A percentile compares a stretch with the other conserved stretches of the same genome.
These are phyloP conservation scores for Tremella fuciformis DNA, from an alignment of 768 basidiomycete genomes.

Conservation along the genomic window DNA sequence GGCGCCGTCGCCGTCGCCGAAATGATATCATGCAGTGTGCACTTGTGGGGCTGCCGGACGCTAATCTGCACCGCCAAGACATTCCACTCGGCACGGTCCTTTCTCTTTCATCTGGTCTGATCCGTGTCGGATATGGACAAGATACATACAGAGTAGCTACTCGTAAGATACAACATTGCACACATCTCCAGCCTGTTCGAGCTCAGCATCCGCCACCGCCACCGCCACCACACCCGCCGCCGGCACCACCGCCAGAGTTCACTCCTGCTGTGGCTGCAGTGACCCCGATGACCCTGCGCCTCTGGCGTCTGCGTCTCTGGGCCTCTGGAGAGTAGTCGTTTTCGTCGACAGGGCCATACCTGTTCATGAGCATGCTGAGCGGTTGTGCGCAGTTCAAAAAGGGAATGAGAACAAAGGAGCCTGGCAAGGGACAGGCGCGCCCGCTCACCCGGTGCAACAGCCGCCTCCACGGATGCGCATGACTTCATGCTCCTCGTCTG, in stretches of 20 bases:
- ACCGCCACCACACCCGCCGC: background rate
- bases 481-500: background rate
- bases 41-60: too few relatives aligned
- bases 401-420: too few relatives aligned
- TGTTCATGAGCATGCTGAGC: background rate
- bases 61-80: too few relatives aligned
- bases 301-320: background rate
- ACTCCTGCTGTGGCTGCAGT: background rate
- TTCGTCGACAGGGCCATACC: background rate
- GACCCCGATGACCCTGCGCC: background rate
- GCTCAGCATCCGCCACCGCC: slow-evolving; percentile 2
- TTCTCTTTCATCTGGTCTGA: too few relatives aligned
- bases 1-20: too few relatives aligned
- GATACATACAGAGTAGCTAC: too few relatives aligned
- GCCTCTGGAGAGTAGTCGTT: background rate
- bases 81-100: too few relatives aligned
- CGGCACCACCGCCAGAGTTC: background rate
- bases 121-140: too few relatives aligned
- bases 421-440: background rate
- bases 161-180: too few relatives aligned
- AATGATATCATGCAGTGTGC: too few relatives aligned
- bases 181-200: too few relatives aligned
- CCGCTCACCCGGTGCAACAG: background rate
- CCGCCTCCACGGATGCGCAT: background rate
- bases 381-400: too few relatives aligned